phyloP scores from a whole-genome alignment of 2,329 filamentous ascomycete species.

The Pseudogymnoascus destructans region DNA sequence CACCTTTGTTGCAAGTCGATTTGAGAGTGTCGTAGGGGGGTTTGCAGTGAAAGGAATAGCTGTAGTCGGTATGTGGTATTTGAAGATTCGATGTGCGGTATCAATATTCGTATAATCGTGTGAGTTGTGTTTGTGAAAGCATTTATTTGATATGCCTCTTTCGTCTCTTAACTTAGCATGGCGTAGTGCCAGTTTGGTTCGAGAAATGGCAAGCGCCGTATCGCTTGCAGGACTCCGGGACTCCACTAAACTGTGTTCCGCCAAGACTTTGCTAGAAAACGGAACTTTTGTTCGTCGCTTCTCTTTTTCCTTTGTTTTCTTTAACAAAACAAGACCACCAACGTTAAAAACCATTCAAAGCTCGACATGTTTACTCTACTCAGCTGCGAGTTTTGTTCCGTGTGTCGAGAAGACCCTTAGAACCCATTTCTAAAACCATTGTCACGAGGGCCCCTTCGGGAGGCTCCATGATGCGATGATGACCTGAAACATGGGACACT shows the following conservation, averaged over 20 bases:
- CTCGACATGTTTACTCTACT: conserved; percentile 37
- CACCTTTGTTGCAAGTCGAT: not conserved
- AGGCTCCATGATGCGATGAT: conserved; percentile 53
- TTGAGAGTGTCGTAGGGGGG: not conserved
- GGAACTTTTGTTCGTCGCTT: conserved; percentile 9
- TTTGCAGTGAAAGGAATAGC: not conserved
- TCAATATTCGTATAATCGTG: conserved; percentile 9
- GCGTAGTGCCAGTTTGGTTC: conserved; percentile 6
- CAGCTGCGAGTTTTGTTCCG: conserved; percentile 57
- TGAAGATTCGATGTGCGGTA: not conserved
- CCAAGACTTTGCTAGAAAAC: conserved; percentile 8
- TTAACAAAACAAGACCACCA: conserved; percentile 47
- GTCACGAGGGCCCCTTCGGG: conserved; percentile 51
- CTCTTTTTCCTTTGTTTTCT: conserved; percentile 24
- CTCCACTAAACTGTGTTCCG: not conserved
- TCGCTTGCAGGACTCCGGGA: conserved; percentile 5
- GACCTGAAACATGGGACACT: conserved; percentile 53
- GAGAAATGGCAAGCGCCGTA: conserved; percentile 9
- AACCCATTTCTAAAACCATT: conserved; percentile 69
- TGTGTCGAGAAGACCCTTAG: conserved; percentile 50
- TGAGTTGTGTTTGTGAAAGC: conserved; percentile 5
- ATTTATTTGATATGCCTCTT: conserved; percentile 10
- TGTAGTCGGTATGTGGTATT: not conserved
- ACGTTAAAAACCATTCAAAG: conserved; percentile 60
- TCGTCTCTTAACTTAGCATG: conserved; percentile 9